Conservation (phyloP, 805 yeast species). For the Monosporozyma solicola region DNA sequence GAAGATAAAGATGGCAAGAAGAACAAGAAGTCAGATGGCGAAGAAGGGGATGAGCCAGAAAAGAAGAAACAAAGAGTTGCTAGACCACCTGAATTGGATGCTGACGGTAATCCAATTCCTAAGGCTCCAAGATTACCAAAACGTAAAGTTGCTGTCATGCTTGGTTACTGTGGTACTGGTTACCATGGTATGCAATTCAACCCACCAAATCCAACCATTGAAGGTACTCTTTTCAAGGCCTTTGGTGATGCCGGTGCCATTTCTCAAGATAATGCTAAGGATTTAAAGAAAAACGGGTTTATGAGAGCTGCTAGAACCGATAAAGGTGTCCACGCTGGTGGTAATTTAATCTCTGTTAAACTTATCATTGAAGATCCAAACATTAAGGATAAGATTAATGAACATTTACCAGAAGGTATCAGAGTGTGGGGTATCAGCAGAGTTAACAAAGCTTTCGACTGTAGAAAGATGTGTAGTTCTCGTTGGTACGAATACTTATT, state of each 20-base stretch:
- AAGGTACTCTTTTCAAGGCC: constrained; percentile 79
- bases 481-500: constrained; percentile 88
- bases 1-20: constrained; percentile 3
- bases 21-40: constrained; percentile 1
- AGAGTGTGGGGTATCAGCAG: constrained; percentile 90
- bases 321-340: constrained; percentile 97
- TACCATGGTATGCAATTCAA: constrained; percentile 94
- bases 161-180: constrained; percentile 95
- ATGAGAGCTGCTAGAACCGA: constrained; percentile 86
- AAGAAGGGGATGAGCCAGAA: constrained; percentile 7
- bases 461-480: constrained; percentile 93
- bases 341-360: constrained; percentile 79
- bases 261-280: constrained; percentile 77
- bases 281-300: constrained; percentile 78
- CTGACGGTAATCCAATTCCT: constrained; percentile 51
- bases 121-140: constrained; percentile 65
- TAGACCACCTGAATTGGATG: constrained; percentile 35
- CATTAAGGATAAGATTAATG: constrained; percentile 64
- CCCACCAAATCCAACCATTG: constrained; percentile 83
- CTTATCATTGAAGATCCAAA: constrained; percentile 54
- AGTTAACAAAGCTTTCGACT: constrained; percentile 84
- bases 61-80: constrained; percentile 19
- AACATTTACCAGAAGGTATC: constrained; percentile 70
- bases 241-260: constrained; percentile 82
- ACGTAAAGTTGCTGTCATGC: constrained; percentile 78